Conservation (phyloP, 2,329 filamentous ascomycete genomes). For the Zymoseptoria ardabiliae region DNA sequence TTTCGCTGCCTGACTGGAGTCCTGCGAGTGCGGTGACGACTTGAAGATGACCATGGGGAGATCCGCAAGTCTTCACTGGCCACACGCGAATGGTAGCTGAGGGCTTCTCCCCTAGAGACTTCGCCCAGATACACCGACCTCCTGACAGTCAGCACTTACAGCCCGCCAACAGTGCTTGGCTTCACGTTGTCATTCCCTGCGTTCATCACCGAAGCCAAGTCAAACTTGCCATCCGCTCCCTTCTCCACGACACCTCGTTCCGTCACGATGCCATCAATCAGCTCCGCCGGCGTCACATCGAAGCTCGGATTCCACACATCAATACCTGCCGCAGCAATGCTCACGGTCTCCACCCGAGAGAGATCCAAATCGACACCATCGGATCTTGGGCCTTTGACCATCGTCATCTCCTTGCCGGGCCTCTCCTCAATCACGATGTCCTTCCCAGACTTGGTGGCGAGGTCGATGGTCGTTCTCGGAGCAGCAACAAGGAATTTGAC, state of each 20-base stretch:
- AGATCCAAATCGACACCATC: slow-evolving; percentile 56
- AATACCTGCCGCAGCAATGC: slow-evolving; percentile 69
- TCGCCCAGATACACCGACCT: background rate
- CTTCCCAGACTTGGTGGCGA: slow-evolving; percentile 66
- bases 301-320: slow-evolving; percentile 95
- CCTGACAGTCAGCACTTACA: slow-evolving; percentile 11
- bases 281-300: slow-evolving; percentile 79
- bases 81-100: background rate
- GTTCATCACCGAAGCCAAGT: slow-evolving; percentile 31
- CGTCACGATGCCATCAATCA: slow-evolving; percentile 92
- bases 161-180: slow-evolving; percentile 25
- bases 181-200: slow-evolving; percentile 29
- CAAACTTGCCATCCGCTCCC: slow-evolving; percentile 61
- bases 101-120: background rate
- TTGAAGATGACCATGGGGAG: too few species aligned
- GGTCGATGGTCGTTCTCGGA: slow-evolving; percentile 87
- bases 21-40: too few species aligned
- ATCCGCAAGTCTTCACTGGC: too few species aligned
- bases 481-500: slow-evolving; percentile 94
- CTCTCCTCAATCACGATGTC: slow-evolving; percentile 90
- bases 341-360: slow-evolving; percentile 60
- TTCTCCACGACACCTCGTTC: slow-evolving; percentile 84
- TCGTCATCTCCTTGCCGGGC: slow-evolving; percentile 71
- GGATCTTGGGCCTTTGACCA: slow-evolving; percentile 68
- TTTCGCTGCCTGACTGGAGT: too few species aligned